Conservation (phyloP, 805 yeast species). For the Wickerhamomyces kurtzmanii region DNA sequence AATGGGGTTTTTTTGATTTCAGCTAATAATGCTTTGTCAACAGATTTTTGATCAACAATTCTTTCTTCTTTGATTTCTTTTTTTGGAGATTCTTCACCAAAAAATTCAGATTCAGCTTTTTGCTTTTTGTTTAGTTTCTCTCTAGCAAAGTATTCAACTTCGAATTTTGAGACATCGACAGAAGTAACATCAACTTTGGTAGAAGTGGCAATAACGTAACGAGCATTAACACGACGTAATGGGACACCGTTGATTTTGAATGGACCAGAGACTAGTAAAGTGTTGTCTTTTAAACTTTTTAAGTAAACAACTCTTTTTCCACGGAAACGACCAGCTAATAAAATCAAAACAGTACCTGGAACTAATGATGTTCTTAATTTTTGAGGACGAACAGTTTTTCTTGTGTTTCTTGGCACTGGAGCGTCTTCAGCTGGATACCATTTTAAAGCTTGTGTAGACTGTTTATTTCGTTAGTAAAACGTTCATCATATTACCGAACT, state of each 20-base stretch:
- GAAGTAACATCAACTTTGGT: slow-evolving; percentile 76
- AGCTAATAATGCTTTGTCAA: slow-evolving; percentile 85
- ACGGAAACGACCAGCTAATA: slow-evolving; percentile 99
- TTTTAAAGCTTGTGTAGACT: slow-evolving; percentile 62
- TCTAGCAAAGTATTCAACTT: slow-evolving; percentile 92
- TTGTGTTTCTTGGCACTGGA: slow-evolving; percentile 78
- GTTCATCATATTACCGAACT: too few species aligned
- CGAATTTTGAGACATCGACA: slow-evolving; percentile 84
- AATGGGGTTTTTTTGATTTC: slow-evolving; percentile 97
- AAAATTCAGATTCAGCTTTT: slow-evolving; percentile 90
- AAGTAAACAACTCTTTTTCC: slow-evolving; percentile 99
- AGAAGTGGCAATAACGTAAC: slow-evolving; percentile 98
- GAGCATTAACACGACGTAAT: slow-evolving; percentile 96
- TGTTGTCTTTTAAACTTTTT: slow-evolving; percentile 96
- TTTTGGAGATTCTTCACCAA: slow-evolving; percentile 62
- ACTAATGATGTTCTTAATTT: slow-evolving; percentile 91
- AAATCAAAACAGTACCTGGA: slow-evolving; percentile 96
- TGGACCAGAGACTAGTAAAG: slow-evolving; percentile 95
- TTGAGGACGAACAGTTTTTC: slow-evolving; percentile 90
- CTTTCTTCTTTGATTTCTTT: slow-evolving; percentile 91
- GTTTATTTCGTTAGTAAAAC: too few species aligned
- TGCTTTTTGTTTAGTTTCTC: slow-evolving; percentile 77
- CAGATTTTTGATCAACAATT: slow-evolving; percentile 91
- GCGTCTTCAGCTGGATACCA: slow-evolving; percentile 93
- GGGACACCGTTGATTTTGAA: slow-evolving; percentile 99